Evolutionary conservation across 331 rosid genomes (phyloP), one percentile per base, ranked within the genome.

Genomic region (Malus hybrid): DNA sequence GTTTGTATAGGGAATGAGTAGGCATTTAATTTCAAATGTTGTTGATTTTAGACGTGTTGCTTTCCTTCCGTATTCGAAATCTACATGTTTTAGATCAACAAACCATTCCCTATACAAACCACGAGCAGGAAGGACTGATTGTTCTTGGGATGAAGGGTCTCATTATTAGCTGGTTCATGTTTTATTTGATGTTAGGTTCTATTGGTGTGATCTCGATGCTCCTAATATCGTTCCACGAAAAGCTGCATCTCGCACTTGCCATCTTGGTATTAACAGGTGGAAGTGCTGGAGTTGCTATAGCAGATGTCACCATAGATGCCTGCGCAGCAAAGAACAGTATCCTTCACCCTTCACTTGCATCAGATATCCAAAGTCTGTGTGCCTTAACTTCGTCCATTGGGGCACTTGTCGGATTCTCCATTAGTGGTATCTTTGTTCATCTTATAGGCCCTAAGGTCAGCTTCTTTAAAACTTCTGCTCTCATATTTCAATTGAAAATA

Each of bases 341-440:
- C 42, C 78, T 79, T 57, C 93, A 87, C 77, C 92, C 93, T 15
- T 83, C 85, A 34, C 90, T 92, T 67, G 99, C 99, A 18, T 73
- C 97, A 53, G 97, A 94, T 80, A 83, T 94, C 93, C 99, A 94
- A 84, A 94, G 99, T 83, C 86, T 94, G 75, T 92, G 97, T 69
- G 97, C 97, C 73, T 82, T 89, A 77, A 94, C 97, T 70, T 71
- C 90, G 70, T 90, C 99, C 34, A 53, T 94, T 33, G 99, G 99
- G 50, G 85, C 92, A 42, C 84, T 94, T 18, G n/a, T 94, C 10
- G 99, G 99, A 52, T 94, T 85, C 90, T 90, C 86, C 64, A 26
- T 94, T 57, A 90, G 99, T 62, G 99, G 99, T 42, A 78, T 94
- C 85, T 85, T 88, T 75, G 95, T 94, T 82, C 97, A 90, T 84